Percentiles rank a stretch among this genome's conserved stretches.
Evolutionary conservation across 225 moss, liverwort and hornwort species (phyloP).

Genomic region (Sphagnum contortum): DNA sequence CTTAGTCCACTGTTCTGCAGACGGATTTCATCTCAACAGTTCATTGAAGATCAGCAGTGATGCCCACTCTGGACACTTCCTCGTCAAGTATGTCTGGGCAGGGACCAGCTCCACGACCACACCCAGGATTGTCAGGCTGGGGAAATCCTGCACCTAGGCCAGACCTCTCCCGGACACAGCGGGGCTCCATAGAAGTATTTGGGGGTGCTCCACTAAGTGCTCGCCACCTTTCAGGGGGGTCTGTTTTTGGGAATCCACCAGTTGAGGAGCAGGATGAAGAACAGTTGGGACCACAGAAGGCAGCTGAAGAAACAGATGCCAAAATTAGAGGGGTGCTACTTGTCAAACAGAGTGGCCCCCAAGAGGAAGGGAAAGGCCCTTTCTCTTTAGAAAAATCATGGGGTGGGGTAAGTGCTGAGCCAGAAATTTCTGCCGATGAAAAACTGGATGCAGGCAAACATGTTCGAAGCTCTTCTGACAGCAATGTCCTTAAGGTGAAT

Average conservation of each 20-base stretch:
- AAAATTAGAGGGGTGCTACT: not conserved
- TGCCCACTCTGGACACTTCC: too few relatives aligned
- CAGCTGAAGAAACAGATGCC: constrained; percentile 3
- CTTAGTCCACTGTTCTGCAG: too few relatives aligned
- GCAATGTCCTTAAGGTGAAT: constrained; percentile 8
- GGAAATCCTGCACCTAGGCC: not conserved
- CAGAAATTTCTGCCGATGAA: not conserved
- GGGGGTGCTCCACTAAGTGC: constrained; percentile 43
- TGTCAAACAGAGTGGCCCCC: constrained; percentile 9
- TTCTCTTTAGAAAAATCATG: constrained; percentile 8
- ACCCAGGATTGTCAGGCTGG: not conserved
- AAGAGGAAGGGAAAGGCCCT: not conserved
- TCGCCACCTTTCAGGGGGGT: constrained; percentile 23
- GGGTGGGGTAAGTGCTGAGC: not conserved
- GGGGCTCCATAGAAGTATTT: constrained; percentile 50
- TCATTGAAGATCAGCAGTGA: too few relatives aligned
- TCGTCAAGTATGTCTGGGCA: too few relatives aligned
- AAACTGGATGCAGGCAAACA: constrained; percentile 6
- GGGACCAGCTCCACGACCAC: too few relatives aligned
- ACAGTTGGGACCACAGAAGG: constrained; percentile 3
- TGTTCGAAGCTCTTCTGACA: constrained; percentile 36
- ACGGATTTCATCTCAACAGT: too few relatives aligned
- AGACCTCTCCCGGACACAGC: constrained; percentile 18
- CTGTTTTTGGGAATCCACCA: constrained; percentile 3
- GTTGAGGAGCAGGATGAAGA: not conserved